A percentile compares a stretch with the other conserved stretches of the same genome.
These are phyloP conservation scores for Flaveria robusta DNA, from an alignment of 129 eudicot species.

Conservation along the genomic window DNA sequence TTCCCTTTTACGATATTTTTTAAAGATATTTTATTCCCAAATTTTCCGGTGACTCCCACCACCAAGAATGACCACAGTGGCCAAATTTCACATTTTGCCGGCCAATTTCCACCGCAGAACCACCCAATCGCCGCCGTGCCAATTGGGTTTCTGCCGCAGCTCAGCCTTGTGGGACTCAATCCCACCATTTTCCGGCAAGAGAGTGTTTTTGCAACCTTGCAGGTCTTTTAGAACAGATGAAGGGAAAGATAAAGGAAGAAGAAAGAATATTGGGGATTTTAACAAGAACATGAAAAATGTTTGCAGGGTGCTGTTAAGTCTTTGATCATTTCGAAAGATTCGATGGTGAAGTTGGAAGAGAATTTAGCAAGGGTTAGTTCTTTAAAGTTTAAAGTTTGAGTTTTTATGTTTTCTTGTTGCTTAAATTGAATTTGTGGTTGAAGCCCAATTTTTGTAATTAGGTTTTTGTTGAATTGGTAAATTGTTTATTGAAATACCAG, in stretches of 20 bases:
- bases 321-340: constrained; percentile 42
- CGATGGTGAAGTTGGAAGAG: constrained; percentile 65
- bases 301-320: constrained; percentile 30
- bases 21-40: not conserved
- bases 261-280: constrained; percentile 19
- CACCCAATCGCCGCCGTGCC: constrained; percentile 48
- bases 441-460: not conserved
- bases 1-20: constrained; percentile 6
- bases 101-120: constrained; percentile 48
- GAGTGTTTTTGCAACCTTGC: constrained; percentile 47
- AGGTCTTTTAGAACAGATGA: constrained; percentile 63
- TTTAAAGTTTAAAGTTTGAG: constrained; percentile 16
- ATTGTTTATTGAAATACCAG: not conserved
- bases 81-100: constrained; percentile 56
- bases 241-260: constrained; percentile 32
- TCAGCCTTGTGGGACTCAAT: constrained; percentile 40
- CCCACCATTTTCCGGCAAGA: constrained; percentile 38
- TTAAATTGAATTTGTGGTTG: not conserved
- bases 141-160: constrained; percentile 42
- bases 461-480: no score
- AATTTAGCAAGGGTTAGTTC: constrained; percentile 60
- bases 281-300: constrained; percentile 17
- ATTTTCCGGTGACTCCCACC: not conserved
- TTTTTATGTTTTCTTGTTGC: constrained; percentile 14
- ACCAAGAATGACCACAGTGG: constrained; percentile 47